Evolutionary conservation across 1,284 basidiomycete genomes (phyloP).

Genomic region (Golubevia pallescens): DNA sequence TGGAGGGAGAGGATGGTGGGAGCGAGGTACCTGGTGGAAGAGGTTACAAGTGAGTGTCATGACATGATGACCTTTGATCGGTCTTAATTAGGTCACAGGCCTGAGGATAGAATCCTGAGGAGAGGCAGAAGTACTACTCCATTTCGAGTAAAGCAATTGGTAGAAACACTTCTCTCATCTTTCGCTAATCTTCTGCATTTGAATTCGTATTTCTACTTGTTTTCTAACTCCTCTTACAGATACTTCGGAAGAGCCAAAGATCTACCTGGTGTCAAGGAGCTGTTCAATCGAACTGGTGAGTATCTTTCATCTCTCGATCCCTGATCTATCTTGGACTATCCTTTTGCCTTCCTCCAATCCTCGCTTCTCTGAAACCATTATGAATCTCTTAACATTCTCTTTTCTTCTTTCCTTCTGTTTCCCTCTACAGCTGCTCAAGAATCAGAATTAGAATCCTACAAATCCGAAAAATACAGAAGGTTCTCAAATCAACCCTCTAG

Average conservation of each 20-base stretch:
- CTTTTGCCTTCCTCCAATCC: not conserved
- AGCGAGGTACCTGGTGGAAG: constrained; percentile 90
- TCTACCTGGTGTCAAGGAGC: constrained; percentile 90
- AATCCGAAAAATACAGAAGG: constrained; percentile 79
- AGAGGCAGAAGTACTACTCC: too few species aligned
- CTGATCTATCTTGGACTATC: too few species aligned
- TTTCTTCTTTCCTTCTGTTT: not conserved
- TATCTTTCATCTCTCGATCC: constrained; percentile 5
- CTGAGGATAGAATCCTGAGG: not conserved
- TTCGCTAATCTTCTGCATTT: constrained; percentile 6
- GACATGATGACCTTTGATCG: too few species aligned
- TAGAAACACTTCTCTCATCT: not conserved
- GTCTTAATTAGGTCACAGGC: not conserved
- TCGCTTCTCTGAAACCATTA: not conserved
- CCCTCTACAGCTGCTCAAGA: constrained; percentile 68
- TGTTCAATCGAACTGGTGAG: constrained; percentile 82
- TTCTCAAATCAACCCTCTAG: constrained; percentile 84
- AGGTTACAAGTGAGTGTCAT: constrained; percentile 94
- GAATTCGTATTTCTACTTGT: not conserved
- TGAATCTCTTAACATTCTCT: constrained; percentile 9
- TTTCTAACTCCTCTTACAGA: constrained; percentile 66
- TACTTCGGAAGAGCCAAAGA: constrained; percentile 98
- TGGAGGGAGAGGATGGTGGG: constrained; percentile 90
- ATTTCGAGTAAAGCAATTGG: too few species aligned
- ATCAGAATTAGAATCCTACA: constrained; percentile 79